Base-by-base conservation (phyloP, 331 rosid species). In the Telfairia occidentalis region DNA sequence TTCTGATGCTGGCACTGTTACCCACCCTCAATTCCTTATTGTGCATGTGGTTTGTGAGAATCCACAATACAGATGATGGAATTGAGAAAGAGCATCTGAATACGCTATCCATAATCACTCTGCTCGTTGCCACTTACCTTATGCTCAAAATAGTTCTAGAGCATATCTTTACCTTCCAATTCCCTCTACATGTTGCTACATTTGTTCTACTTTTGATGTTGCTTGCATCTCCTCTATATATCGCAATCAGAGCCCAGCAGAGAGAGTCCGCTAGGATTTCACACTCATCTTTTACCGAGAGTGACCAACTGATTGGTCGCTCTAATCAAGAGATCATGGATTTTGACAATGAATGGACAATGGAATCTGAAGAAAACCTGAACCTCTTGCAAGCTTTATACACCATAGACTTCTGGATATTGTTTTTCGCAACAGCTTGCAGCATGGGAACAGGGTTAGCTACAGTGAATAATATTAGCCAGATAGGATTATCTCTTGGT, bases 381-480 rank as follows among this genome's bases (percentile, higher is more conserved):
- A 91, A 83, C 70, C 77, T 83, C 32, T 46, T 85, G 78, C 87
- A 78, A 65, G 96, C 96, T 15, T 84, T 89, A 84, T 9, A 84
- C 53, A 81, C 87, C 0, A 66, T 86, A 49, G 84, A 91, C 3
- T 94, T 94, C 74, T 94, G 98, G 98, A 79, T 91, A 85, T 77
- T 94, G 84, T 91, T 90, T 75, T 48, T 84, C 50, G 87, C 91
- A n/a, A 94, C 92, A 92, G 40, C 85, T 30, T 87, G 92, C 11
- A 97, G 98, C 67, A 85, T 94, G 86, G 98, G 98, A 40, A 87
- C 98, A 12, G 97, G 92, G 37, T 71, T 91, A 78, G 90, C 96
- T 29, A 87, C 94, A 29, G 84, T 91, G 29, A 94, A 94, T 77
- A 94, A 94, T 86, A 88, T 94, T 91, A 86, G 96, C 86, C 97